Evolutionary conservation across 2,329 filamentous ascomycete genomes (phyloP).

Genomic region (Chaetomium sp.): DNA sequence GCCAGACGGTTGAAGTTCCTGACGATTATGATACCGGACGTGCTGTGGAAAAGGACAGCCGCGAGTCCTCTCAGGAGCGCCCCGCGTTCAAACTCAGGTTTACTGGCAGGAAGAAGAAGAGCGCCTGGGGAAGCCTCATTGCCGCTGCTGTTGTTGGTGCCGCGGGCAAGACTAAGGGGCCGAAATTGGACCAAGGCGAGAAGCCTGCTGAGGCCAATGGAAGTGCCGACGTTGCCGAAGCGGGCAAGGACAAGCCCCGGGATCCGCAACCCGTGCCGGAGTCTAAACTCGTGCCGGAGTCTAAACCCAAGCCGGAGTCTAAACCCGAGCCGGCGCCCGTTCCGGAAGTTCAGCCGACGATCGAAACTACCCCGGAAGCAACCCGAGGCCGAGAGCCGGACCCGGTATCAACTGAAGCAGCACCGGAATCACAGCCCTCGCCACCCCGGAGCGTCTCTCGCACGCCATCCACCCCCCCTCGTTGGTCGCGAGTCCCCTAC

Average conservation of each 20-base stretch:
- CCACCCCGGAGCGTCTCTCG: conserved; percentile 8
- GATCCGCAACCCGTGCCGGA: not conserved
- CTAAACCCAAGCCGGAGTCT: not conserved
- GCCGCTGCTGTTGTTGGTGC: conserved; percentile 49
- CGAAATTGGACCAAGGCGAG: conserved; percentile 16
- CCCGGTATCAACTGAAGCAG: conserved; percentile 1
- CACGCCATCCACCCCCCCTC: conserved; percentile 21
- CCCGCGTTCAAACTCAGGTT: conserved; percentile 25
- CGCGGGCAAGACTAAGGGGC: conserved; percentile 25
- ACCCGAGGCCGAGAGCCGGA: not conserved
- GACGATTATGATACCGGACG: conserved; percentile 40
- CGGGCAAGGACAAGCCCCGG: conserved; percentile 4
- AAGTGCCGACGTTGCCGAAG: conserved; percentile 12
- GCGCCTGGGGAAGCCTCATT: conserved; percentile 54
- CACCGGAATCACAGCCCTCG: conserved; percentile 9
- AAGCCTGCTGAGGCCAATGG: conserved; percentile 11
- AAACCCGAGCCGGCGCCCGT: not conserved
- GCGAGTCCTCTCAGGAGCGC: conserved; percentile 43
- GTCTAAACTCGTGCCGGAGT: not conserved
- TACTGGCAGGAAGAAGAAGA: conserved; percentile 21
- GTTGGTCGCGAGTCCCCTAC: conserved; percentile 41
- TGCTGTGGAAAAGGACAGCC: conserved; percentile 55
- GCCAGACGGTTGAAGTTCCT: conserved; percentile 48
- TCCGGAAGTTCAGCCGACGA: not conserved
- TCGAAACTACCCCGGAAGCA: not conserved